Conservation (phyloP, 495 filamentous ascomycete genomes). For the Xylaria nigripes region DNA sequence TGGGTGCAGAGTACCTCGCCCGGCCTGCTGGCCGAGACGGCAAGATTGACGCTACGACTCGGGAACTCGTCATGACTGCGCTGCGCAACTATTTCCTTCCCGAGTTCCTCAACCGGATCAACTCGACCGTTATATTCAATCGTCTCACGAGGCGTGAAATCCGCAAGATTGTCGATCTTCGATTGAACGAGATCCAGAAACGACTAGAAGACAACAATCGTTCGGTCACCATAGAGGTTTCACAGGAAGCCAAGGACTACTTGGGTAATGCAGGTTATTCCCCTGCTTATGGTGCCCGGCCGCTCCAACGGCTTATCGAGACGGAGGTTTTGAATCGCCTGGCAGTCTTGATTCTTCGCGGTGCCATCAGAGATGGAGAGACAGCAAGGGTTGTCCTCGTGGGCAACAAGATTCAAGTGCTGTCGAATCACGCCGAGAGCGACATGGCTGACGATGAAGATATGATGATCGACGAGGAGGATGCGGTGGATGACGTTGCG, state of each 20-base stretch:
- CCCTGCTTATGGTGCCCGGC: conserved; percentile 87
- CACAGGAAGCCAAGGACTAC: conserved; percentile 80
- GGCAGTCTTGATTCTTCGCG: conserved; percentile 80
- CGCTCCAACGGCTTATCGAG: conserved; percentile 82
- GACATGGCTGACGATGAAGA: conserved; percentile 53
- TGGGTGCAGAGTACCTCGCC: conserved; percentile 89
- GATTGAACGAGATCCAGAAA: conserved; percentile 82
- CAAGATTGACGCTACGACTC: conserved; percentile 77
- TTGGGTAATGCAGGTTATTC: conserved; percentile 83
- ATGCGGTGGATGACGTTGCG: conserved; percentile 58
- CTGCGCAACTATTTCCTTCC: conserved; percentile 93
- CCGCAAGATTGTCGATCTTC: conserved; percentile 88
- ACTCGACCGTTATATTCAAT: conserved; percentile 95
- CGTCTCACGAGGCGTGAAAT: conserved; percentile 83
- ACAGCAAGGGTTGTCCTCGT: conserved; percentile 66
- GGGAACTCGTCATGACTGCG: conserved; percentile 78
- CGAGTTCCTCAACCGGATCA: conserved; percentile 97
- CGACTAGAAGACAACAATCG: conserved; percentile 71
- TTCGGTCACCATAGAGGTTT: conserved; percentile 68
- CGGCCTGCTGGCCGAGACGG: conserved; percentile 69
- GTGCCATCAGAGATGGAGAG: conserved; percentile 79
- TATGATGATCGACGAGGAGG: conserved; percentile 54
- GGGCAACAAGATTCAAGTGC: conserved; percentile 60
- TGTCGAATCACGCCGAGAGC: conserved; percentile 69
- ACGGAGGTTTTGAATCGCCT: conserved; percentile 91